These are phyloP conservation scores for Thermothielavioides terrestris DNA, from an alignment of 495 filamentous ascomycete species.

Conservation along the genomic window DNA sequence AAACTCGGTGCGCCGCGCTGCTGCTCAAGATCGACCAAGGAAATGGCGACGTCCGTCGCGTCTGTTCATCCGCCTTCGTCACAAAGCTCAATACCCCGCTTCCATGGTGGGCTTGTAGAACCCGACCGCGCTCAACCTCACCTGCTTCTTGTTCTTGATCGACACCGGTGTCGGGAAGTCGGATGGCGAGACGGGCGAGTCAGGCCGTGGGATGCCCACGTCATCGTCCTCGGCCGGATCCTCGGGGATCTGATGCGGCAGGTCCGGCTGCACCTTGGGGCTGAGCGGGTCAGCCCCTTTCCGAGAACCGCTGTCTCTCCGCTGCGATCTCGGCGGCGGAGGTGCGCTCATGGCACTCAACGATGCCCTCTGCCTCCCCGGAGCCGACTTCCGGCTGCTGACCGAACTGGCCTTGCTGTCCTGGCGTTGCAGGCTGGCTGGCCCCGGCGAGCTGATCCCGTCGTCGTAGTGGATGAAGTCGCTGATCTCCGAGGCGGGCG, in stretches of 20 bases:
- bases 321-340: background rate
- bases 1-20: conserved; percentile 1
- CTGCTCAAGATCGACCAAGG: background rate
- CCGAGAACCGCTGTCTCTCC: conserved; percentile 6
- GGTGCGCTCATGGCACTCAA: background rate
- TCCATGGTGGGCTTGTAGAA: conserved; percentile 24
- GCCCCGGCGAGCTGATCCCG: conserved; percentile 18
- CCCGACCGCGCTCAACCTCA: conserved; percentile 40
- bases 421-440: background rate
- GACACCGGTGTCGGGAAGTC: conserved; percentile 23
- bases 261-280: conserved; percentile 6
- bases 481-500: conserved; percentile 1
- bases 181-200: conserved; percentile 30
- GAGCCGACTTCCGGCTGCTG: conserved; percentile 2
- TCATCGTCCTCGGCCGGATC: conserved; percentile 19
- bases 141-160: conserved; percentile 37
- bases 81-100: conserved; percentile 36
- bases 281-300: conserved; percentile 8
- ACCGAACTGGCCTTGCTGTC: conserved; percentile 14
- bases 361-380: conserved; percentile 7
- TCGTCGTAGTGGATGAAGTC: conserved; percentile 29
- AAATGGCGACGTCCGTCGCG: conserved; percentile 7
- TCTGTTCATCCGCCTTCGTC: conserved; percentile 18
- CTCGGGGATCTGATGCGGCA: conserved; percentile 17
- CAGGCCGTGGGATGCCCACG: conserved; percentile 24